Evolutionary conservation across 345 rosid species (phyloP), one percentile per base, ranked within the genome.

Genomic region (Melaleuca alternifolia): DNA sequence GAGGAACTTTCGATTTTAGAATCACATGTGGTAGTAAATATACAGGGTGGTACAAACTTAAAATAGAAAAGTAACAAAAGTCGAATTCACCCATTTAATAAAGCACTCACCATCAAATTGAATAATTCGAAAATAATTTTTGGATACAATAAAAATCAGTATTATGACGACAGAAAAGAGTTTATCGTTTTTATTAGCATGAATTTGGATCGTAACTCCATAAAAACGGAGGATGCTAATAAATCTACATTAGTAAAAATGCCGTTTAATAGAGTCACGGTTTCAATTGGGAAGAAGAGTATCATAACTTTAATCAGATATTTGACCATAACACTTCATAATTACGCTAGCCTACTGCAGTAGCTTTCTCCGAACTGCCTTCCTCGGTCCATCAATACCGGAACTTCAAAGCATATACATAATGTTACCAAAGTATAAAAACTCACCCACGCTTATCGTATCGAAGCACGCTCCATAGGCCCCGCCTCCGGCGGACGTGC

Each of bases 201-300:
- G 61, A 8, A 7, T 30, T 30, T n/a, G 26, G 5, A n/a, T 23
- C 3, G 2, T 54, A 5, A 23, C 26, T 24, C 11, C n/a, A 54
- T 26, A 21, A 4, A 21, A 54, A n/a, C 9, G 1, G 59, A 23
- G 59, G n/a, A 54, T 1, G 12, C n/a, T 4, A 23, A 54, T 23
- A 10, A 54, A 54, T 10, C 0, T 24, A 0, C n/a, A 9, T 11
- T 0, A 5, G 4, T 7, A 59, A 12, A n/a, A 7, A 12, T 6
- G 15, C 7, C 15, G 33, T 59, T 59, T 12, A 1, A n/a, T 59
- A 6, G 71, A n/a, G 41, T 41, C 4, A 4, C 3, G 41, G 41
- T 41, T 41, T 41, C 41, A 41, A 28, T 12, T 59, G 13, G 5
- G 6, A 51, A 51, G 14, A 12, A 7, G 33, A 59, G 13, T 59